Percentiles rank a stretch among this genome's conserved stretches.
phyloP scores from a whole-genome alignment of 352 stramenopile species.

The Blastocystis sp. region DNA sequence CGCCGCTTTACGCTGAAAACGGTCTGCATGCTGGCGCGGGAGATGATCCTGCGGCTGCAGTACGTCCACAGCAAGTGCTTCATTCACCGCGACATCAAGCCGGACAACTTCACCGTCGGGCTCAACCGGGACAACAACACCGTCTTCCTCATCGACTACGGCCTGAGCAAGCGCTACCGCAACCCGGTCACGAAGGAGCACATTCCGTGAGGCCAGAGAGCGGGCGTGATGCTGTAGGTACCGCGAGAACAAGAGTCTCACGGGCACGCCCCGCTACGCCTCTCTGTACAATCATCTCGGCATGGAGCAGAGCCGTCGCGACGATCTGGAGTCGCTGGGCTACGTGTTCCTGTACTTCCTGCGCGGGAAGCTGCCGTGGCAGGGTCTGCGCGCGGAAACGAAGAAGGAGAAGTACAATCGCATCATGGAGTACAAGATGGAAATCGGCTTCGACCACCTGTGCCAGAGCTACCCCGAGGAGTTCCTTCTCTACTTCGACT shows the following conservation, averaged over 20 bases:
- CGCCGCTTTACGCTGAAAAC: conserved; percentile 85
- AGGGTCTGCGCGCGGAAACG: conserved; percentile 88
- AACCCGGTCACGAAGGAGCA: conserved; percentile 87
- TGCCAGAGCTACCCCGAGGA: conserved; percentile 75
- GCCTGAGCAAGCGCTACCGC: conserved; percentile 87
- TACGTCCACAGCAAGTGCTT: conserved; percentile 90
- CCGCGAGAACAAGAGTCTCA: conserved; percentile 89
- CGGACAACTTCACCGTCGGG: conserved; percentile 90
- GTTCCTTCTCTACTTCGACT: conserved; percentile 76
- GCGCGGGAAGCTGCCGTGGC: conserved; percentile 85
- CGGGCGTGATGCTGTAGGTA: conserved; percentile 77
- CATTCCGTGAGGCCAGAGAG: conserved; percentile 76
- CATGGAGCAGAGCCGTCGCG: conserved; percentile 85
- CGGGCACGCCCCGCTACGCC: conserved; percentile 86
- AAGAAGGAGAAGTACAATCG: conserved; percentile 92
- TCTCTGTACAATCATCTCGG: conserved; percentile 89
- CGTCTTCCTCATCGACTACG: conserved; percentile 91
- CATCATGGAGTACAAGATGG: conserved; percentile 90
- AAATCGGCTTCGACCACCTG: conserved; percentile 72
- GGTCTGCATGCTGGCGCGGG: conserved; percentile 86
- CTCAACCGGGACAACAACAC: conserved; percentile 83
- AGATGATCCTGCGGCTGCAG: conserved; percentile 86
- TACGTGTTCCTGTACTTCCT: conserved; percentile 92
- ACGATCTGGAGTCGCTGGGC: conserved; percentile 88
- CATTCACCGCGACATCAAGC: conserved; percentile 91